These are phyloP conservation scores for Talaromyces verruculosus DNA, from an alignment of 2,329 filamentous ascomycete species.

Conservation along the genomic window DNA sequence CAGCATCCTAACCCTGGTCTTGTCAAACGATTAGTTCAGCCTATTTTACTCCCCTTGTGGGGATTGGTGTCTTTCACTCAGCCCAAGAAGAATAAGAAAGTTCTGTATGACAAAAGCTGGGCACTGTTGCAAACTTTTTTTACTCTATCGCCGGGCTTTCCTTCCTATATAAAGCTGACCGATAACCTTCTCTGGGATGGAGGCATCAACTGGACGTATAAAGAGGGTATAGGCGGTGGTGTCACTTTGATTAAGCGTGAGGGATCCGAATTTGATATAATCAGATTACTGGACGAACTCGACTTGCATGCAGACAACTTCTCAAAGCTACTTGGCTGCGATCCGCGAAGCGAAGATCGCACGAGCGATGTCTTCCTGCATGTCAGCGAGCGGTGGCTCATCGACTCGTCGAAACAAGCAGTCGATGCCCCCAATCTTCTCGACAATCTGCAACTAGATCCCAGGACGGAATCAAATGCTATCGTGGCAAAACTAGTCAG, in stretches of 20 bases:
- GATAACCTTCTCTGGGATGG: slow-evolving; percentile 45
- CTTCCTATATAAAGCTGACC: slow-evolving; percentile 40
- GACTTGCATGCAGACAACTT: slow-evolving; percentile 42
- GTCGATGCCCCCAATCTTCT: slow-evolving; percentile 18
- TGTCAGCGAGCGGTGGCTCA: slow-evolving; percentile 44
- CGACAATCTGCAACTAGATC: slow-evolving; percentile 22
- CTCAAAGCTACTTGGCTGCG: slow-evolving; percentile 37
- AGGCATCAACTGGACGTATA: slow-evolving; percentile 40
- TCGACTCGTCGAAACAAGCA: slow-evolving; percentile 27
- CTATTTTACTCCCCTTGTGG: slow-evolving; percentile 45
- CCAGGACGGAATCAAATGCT: slow-evolving; percentile 28
- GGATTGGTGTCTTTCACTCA: slow-evolving; percentile 41
- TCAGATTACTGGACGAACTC: slow-evolving; percentile 37
- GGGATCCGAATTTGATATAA: slow-evolving; percentile 29
- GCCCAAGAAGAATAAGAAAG: slow-evolving; percentile 28
- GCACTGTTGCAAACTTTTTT: slow-evolving; percentile 43
- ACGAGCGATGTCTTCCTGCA: slow-evolving; percentile 45
- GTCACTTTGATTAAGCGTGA: slow-evolving; percentile 33
- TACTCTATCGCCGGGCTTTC: slow-evolving; percentile 38
- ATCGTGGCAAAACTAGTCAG: slow-evolving; percentile 40
- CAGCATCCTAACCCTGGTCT: slow-evolving; percentile 47
- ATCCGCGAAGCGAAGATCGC: slow-evolving; percentile 42
- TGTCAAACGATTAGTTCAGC: slow-evolving; percentile 43
- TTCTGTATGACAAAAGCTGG: slow-evolving; percentile 33
- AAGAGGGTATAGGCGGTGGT: slow-evolving; percentile 25